Evolutionary conservation across 306 rosid genomes (phyloP).

Genomic region (Parietaria judaica): DNA sequence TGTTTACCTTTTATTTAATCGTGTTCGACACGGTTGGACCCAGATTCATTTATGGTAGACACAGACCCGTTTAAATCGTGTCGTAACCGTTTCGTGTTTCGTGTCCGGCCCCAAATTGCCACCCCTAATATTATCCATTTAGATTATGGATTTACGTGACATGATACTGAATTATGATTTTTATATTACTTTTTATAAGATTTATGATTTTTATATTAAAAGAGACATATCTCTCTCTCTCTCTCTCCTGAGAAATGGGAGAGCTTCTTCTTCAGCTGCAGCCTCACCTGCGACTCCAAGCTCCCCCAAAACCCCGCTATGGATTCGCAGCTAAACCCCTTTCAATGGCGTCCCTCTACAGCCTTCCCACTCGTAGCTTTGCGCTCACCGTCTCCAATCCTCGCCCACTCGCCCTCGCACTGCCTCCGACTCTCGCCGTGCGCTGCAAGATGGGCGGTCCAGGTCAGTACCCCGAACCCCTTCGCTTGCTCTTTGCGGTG

Average conservation of each 20-base stretch:
- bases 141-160: too few species aligned
- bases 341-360: conserved; percentile 20
- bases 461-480: conserved; percentile 30
- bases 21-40: too few species aligned
- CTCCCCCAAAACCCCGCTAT: conserved; percentile 13
- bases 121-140: too few species aligned
- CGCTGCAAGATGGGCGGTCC: conserved; percentile 44
- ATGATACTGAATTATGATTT: too few species aligned
- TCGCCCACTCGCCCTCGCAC: conserved; percentile 10
- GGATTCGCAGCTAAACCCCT: conserved; percentile 12
- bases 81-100: too few species aligned
- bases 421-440: conserved; percentile 14
- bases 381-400: not conserved
- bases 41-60: too few species aligned
- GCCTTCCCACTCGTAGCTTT: conserved; percentile 16
- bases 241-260: conserved; percentile 21
- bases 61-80: too few species aligned
- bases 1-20: too few species aligned
- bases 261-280: conserved; percentile 25
- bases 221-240: not conserved
- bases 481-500: not conserved
- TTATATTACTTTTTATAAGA: too few species aligned
- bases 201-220: too few species aligned
- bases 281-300: conserved; percentile 22
- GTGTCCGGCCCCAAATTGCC: too few species aligned